Conservation (phyloP, 331 rosid species). For the Rosa hybrid region DNA sequence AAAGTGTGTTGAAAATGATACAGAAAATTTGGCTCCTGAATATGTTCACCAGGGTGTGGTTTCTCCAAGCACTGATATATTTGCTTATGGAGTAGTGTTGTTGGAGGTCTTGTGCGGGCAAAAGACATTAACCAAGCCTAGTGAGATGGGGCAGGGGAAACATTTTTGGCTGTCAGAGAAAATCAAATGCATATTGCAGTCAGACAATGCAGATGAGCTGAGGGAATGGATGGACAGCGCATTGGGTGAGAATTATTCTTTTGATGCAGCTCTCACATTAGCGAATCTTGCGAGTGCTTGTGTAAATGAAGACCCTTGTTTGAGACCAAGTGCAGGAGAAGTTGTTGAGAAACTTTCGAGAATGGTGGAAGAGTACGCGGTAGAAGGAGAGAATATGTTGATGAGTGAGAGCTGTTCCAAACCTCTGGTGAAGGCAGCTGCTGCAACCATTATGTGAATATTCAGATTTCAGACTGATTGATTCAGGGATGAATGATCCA, state of each 20-base stretch:
- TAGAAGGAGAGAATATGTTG: constrained; percentile 48
- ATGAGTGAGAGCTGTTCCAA: constrained; percentile 71
- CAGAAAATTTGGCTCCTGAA: constrained; percentile 73
- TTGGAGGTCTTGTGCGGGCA: constrained; percentile 75
- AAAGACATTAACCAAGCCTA: constrained; percentile 60
- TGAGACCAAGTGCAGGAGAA: constrained; percentile 79
- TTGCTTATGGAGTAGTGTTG: constrained; percentile 75
- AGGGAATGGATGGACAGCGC: constrained; percentile 88
- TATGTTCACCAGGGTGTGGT: constrained; percentile 67
- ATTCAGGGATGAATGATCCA: constrained; percentile 1
- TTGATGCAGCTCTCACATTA: constrained; percentile 63
- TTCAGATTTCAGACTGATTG: background rate
- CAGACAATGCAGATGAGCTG: constrained; percentile 58
- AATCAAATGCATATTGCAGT: constrained; percentile 51
- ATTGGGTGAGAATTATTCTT: constrained; percentile 67
- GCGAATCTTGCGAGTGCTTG: constrained; percentile 80
- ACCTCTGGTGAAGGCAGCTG: constrained; percentile 64
- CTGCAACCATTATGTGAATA: constrained; percentile 36
- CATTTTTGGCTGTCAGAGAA: constrained; percentile 56
- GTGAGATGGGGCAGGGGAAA: constrained; percentile 51
- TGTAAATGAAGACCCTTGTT: constrained; percentile 62
- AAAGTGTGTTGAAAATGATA: constrained; percentile 50
- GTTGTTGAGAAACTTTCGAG: constrained; percentile 65
- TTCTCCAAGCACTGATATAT: constrained; percentile 68
- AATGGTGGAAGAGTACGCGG: constrained; percentile 58